phyloP scores from a whole-genome alignment of 169 alveolate species.

The Plasmodium inui region DNA sequence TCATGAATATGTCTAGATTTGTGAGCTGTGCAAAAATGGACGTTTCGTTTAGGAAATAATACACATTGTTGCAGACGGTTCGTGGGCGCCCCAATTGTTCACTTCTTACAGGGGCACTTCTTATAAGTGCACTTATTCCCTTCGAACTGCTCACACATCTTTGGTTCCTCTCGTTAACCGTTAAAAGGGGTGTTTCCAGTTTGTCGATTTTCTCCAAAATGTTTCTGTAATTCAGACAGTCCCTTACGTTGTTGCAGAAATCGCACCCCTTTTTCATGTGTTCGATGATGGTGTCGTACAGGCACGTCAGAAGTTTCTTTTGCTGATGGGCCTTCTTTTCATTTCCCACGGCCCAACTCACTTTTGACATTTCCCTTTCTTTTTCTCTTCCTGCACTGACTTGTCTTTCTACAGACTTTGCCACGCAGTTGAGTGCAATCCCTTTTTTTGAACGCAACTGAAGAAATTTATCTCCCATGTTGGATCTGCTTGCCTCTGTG shows the following conservation, averaged over 20 bases:
- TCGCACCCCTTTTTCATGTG: slow-evolving; percentile 48
- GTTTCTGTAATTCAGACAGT: slow-evolving; percentile 70
- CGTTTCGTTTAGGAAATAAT: slow-evolving; percentile 53
- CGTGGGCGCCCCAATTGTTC: slow-evolving; percentile 19
- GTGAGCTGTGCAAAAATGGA: slow-evolving; percentile 39
- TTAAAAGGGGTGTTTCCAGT: slow-evolving; percentile 21
- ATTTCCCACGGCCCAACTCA: neutral
- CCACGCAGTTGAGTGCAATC: neutral
- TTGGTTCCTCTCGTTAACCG: neutral
- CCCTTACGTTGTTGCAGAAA: slow-evolving; percentile 20
- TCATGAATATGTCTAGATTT: slow-evolving; percentile 69
- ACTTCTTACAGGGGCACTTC: neutral
- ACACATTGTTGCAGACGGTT: slow-evolving; percentile 51
- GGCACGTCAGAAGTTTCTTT: neutral
- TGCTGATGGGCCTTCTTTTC: slow-evolving; percentile 14
- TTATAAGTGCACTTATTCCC: neutral
- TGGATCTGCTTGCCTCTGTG: neutral
- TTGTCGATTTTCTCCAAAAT: slow-evolving; percentile 23
- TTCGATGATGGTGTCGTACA: slow-evolving; percentile 11
- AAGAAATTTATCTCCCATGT: neutral
- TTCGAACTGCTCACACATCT: neutral
- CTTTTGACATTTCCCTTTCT: slow-evolving; percentile 1
- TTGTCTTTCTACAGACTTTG: neutral
- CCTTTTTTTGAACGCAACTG: neutral
- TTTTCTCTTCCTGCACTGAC: neutral